Evolutionary conservation across 306 rosid genomes (phyloP).

Genomic region (Prunus davidiana): DNA sequence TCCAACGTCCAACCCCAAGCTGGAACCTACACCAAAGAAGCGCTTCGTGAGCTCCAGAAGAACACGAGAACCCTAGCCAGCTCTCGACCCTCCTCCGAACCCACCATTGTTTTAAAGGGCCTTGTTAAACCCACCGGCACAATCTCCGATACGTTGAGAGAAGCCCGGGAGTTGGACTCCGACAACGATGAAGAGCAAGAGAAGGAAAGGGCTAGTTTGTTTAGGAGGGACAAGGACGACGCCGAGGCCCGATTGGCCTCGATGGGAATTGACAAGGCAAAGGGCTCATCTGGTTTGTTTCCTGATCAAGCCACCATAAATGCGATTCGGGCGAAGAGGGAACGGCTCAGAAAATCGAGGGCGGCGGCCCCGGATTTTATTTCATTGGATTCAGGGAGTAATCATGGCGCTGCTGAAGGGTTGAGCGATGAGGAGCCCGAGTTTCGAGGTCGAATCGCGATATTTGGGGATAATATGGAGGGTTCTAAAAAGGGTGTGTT

Average conservation of each 20-base stretch:
- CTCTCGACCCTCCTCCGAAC: slow-evolving; percentile 58
- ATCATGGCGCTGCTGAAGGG: slow-evolving; percentile 84
- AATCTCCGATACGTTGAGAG: slow-evolving; percentile 22
- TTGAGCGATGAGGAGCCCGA: slow-evolving; percentile 92
- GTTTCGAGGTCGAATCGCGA: slow-evolving; percentile 65
- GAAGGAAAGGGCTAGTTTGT: slow-evolving; percentile 9
- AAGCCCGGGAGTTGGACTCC: slow-evolving; percentile 35
- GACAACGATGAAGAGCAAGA: slow-evolving; percentile 27
- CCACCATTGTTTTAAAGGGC: slow-evolving; percentile 68
- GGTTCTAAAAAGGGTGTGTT: slow-evolving; percentile 77
- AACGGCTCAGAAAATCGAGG: slow-evolving; percentile 64
- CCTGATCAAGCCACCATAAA: slow-evolving; percentile 69
- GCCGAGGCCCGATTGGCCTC: slow-evolving; percentile 51
- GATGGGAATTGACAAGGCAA: slow-evolving; percentile 48
- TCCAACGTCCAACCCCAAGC: slow-evolving; percentile 94
- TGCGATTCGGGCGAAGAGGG: slow-evolving; percentile 79
- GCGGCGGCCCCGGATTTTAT: slow-evolving; percentile 73
- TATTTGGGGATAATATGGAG: slow-evolving; percentile 76
- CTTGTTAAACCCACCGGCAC: slow-evolving; percentile 50
- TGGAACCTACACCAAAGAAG: slow-evolving; percentile 81
- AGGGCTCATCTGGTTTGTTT: slow-evolving; percentile 38
- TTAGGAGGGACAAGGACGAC: slow-evolving; percentile 35
- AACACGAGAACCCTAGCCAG: slow-evolving; percentile 80
- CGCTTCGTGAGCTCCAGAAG: slow-evolving; percentile 92
- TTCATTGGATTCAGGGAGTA: slow-evolving; percentile 84